Evolutionary conservation across 1,284 basidiomycete species (phyloP).

Genomic region (Ganoderma lucidum): DNA sequence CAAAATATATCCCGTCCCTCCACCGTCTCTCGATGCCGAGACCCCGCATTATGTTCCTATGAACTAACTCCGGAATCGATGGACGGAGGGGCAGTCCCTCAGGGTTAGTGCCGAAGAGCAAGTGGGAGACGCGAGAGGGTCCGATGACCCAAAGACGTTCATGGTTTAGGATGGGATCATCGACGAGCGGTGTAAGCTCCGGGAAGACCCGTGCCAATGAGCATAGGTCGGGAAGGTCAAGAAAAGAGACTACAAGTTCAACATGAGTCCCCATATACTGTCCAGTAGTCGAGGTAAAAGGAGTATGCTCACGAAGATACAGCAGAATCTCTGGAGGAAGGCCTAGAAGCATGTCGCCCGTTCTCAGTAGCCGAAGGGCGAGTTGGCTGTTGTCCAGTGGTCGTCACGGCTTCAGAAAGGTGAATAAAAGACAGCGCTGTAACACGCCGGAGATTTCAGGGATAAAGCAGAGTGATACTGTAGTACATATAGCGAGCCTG

Average conservation of each 20-base stretch:
- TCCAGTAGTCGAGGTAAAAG: not conserved
- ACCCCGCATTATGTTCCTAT: slow-evolving; percentile 72
- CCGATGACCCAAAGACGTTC: slow-evolving; percentile 65
- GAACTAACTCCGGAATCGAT: slow-evolving; percentile 68
- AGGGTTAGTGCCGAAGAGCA: slow-evolving; percentile 63
- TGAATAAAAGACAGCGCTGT: too few relatives aligned
- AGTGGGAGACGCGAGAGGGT: slow-evolving; percentile 72
- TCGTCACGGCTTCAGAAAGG: too few relatives aligned
- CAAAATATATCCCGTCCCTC: slow-evolving; percentile 69
- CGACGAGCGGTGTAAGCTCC: slow-evolving; percentile 54
- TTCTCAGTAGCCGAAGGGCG: not conserved
- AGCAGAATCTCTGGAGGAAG: slow-evolving; percentile 55
- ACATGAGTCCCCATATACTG: not conserved
- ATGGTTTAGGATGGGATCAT: slow-evolving; percentile 68
- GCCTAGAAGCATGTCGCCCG: slow-evolving; percentile 25
- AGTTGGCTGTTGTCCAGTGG: too few relatives aligned
- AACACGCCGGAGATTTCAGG: not conserved
- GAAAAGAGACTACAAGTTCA: slow-evolving; percentile 61
- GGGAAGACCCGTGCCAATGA: slow-evolving; percentile 56
- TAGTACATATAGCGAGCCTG: slow-evolving; percentile 1
- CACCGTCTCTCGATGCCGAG: slow-evolving; percentile 68
- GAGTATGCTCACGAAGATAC: not conserved
- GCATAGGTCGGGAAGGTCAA: slow-evolving; percentile 75
- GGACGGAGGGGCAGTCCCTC: slow-evolving; percentile 65
- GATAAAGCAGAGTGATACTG: not conserved